Evolutionary conservation across 192 early-diverging fungal genomes (phyloP), one percentile per base, ranked within the genome.

Genomic region (Umbelopsis vinacea): DNA sequence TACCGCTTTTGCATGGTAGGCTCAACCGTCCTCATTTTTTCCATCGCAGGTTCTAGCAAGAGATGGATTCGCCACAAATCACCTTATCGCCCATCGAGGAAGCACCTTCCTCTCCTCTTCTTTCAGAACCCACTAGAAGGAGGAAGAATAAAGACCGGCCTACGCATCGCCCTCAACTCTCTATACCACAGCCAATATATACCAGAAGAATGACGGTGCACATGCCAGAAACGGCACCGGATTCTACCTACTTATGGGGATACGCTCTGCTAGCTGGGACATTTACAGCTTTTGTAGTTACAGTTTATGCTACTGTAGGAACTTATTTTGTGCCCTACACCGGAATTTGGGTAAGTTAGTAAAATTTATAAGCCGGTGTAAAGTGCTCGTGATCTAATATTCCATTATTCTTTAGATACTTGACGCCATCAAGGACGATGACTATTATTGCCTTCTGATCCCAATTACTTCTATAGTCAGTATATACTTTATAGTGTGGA

Each of bases 371-470:
- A 12, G 57, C 3, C 33, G 29, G 3, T 63, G 11, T 19, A 66
- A n/a, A 19, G 29, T 63, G 46, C 17, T 26, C 37, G 6, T 40
- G 1, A 43, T 1, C 29, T 46, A 46, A 37, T 52, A 15, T 43
- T 35, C 19, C 2, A 68, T 33, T 2, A 14, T 72, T 46, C 9
- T 38, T 2, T 48, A 88, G 87, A 76, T 79, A 22, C 66, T 94
- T 43, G 92, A 93, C 74, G 86, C 87, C 66, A 87, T 94, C 35
- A 91, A 90, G 70, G 80, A 89, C 48, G 91, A 93, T 76, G 79
- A 84, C 33, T 94, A 96, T 78, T 98, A 94, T 78, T 92, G 92
- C 47, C 84, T 92, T 63, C 80, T 98, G 22, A 73, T 96, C 37
- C 96, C 95, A 14, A 81, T 95, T 23, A 90, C 95, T 1, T 86